Conservation (phyloP, 2,329 filamentous ascomycete genomes). For the Aspergillus sp. region DNA sequence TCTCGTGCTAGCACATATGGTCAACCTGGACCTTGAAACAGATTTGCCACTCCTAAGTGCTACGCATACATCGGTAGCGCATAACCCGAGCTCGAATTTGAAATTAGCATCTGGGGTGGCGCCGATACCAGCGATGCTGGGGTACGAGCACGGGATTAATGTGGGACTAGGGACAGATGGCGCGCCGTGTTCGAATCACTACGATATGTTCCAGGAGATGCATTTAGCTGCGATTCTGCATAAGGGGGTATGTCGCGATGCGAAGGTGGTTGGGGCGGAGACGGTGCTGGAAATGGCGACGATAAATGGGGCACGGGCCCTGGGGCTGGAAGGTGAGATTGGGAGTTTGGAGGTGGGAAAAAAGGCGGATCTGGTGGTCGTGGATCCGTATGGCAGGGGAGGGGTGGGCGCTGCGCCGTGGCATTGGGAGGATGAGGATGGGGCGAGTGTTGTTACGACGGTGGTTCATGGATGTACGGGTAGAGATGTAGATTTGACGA, state of each 20-base stretch:
- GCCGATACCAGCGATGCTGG: constrained; percentile 16
- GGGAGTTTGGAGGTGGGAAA: constrained; percentile 45
- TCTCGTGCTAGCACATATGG: constrained; percentile 11
- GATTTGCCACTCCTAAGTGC: constrained; percentile 32
- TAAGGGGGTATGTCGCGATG: constrained; percentile 46
- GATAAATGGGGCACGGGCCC: constrained; percentile 51
- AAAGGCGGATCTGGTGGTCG: constrained; percentile 44
- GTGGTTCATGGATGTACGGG: constrained; percentile 47
- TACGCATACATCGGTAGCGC: constrained; percentile 49
- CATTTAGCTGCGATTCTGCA: constrained; percentile 54
- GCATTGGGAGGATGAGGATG: constrained; percentile 22
- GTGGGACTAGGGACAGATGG: constrained; percentile 56
- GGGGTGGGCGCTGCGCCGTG: constrained; percentile 37
- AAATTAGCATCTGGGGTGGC: constrained; percentile 55
- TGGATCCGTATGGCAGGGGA: constrained; percentile 31
- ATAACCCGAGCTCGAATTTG: constrained; percentile 54
- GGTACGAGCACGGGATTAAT: constrained; percentile 39
- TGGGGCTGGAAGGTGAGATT: constrained; percentile 45
- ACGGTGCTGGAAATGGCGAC: constrained; percentile 55
- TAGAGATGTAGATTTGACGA: constrained; percentile 44
- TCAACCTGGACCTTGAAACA: constrained; percentile 32
- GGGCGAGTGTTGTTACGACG: constrained; percentile 34
- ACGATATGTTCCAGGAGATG: constrained; percentile 57
- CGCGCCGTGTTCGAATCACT: constrained; percentile 55
- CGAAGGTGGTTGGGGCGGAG: constrained; percentile 47